Conservation (phyloP, 768 basidiomycete species). For the Rhodotorula kratochvilovae region DNA sequence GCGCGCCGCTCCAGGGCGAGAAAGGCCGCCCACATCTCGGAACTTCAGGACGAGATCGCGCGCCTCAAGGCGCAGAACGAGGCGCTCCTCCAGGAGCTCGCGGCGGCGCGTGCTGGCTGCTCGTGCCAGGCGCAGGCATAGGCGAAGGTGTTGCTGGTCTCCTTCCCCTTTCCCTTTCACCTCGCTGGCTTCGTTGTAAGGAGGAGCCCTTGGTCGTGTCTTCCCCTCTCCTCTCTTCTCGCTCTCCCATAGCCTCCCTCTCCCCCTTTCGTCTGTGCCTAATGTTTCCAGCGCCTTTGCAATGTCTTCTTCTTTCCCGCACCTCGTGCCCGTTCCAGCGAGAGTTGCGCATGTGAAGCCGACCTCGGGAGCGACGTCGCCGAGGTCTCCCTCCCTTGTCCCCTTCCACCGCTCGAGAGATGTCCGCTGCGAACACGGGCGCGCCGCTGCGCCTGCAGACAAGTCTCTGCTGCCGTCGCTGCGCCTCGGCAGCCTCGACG, state of each 20-base stretch:
- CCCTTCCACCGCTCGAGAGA: not conserved
- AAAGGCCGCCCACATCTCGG: slow-evolving; percentile 65
- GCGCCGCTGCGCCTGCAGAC: not conserved
- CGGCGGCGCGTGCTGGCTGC: not conserved
- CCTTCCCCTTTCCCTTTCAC: not conserved
- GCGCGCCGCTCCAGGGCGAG: slow-evolving; percentile 73
- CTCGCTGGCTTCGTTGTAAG: not conserved
- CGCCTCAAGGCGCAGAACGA: slow-evolving; percentile 23
- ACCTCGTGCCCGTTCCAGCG: not conserved
- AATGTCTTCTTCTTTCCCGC: not conserved
- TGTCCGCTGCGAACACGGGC: not conserved
- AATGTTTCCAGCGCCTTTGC: not conserved
- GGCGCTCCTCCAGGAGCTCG: slow-evolving; percentile 15
- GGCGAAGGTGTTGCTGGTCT: not conserved
- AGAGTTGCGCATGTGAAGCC: not conserved
- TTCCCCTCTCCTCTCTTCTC: not conserved
- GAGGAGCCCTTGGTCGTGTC: no score
- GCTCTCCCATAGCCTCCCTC: not conserved
- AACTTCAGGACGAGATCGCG: slow-evolving; percentile 54
- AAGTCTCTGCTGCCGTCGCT: not conserved
- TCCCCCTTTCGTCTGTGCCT: no score
- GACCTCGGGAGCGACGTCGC: not conserved
- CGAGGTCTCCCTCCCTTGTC: not conserved
- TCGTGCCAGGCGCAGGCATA: not conserved
- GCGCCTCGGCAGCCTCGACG: slow-evolving; percentile 3